Conservation (phyloP, 352 stramenopile species). For the Pythium diclinum region DNA sequence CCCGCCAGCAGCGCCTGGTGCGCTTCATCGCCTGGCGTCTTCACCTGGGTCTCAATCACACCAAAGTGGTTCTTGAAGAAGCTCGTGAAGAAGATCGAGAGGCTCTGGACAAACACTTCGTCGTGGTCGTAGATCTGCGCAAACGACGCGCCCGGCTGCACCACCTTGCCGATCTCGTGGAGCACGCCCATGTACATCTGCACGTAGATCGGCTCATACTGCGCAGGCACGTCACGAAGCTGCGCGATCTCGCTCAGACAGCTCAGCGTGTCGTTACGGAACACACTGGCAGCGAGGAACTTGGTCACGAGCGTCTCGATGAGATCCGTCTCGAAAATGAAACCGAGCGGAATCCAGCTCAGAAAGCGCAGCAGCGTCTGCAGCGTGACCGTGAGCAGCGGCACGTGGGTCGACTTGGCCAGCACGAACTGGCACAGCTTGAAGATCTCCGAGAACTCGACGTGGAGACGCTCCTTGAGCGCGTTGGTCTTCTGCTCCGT, state of each 20-base stretch:
- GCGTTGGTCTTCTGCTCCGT: constrained; percentile 97
- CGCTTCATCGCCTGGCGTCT: constrained; percentile 72
- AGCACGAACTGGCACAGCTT: constrained; percentile 98
- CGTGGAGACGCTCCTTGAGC: constrained; percentile 97
- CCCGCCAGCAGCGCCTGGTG: constrained; percentile 91
- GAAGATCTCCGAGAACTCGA: constrained; percentile 98
- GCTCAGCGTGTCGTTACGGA: constrained; percentile 97
- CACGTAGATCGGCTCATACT: constrained; percentile 95
- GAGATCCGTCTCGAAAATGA: constrained; percentile 98
- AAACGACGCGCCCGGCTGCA: constrained; percentile 91
- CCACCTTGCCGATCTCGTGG: constrained; percentile 88
- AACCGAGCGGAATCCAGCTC: constrained; percentile 97
- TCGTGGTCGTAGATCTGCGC: constrained; percentile 93
- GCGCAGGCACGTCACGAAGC: constrained; percentile 86
- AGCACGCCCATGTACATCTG: constrained; percentile 95
- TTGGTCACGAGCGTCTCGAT: constrained; percentile 95
- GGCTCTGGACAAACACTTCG: constrained; percentile 95
- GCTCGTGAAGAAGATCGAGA: constrained; percentile 97
- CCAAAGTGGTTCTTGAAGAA: constrained; percentile 94
- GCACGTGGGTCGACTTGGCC: constrained; percentile 90
- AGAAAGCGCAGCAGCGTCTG: constrained; percentile 97
- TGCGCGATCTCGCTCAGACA: constrained; percentile 98
- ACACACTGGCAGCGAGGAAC: constrained; percentile 93
- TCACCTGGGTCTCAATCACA: constrained; percentile 91
- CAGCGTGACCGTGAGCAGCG: constrained; percentile 94